Percentiles rank a stretch among this genome's conserved stretches.
Conservation (phyloP, 2,329 filamentous ascomycete genomes). For the Talaromyces sp. region DNA sequence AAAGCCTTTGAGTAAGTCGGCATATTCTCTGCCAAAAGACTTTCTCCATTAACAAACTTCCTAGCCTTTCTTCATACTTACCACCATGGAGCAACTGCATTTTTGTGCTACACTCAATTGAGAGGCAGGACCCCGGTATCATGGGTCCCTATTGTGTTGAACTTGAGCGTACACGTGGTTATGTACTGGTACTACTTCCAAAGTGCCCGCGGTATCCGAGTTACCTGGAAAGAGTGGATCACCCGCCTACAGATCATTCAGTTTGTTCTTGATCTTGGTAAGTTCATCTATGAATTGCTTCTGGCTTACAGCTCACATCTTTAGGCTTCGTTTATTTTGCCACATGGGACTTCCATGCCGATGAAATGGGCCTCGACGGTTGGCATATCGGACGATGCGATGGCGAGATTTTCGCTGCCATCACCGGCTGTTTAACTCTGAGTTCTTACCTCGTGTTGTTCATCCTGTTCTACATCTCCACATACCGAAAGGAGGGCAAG, state of each 20-base stretch:
- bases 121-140: constrained; percentile 82
- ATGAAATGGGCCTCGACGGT: constrained; percentile 67
- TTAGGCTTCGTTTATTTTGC: constrained; percentile 90
- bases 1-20: constrained; percentile 65
- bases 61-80: constrained; percentile 85
- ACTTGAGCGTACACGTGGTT: constrained; percentile 84
- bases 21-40: not conserved
- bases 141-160: constrained; percentile 83
- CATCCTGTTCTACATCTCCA: constrained; percentile 91
- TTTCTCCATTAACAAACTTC: not conserved
- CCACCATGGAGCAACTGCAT: constrained; percentile 86
- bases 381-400: constrained; percentile 75
- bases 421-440: constrained; percentile 78
- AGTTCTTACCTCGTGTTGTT: constrained; percentile 89
- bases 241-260: constrained; percentile 90
- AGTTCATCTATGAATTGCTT: constrained; percentile 21
- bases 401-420: constrained; percentile 86
- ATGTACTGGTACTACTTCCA: constrained; percentile 99
- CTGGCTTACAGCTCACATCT: not conserved
- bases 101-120: constrained; percentile 90
- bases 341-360: constrained; percentile 88
- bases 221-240: constrained; percentile 99
- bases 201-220: constrained; percentile 79
- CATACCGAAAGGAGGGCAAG: constrained; percentile 62
- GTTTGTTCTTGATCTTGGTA: constrained; percentile 89